A percentile compares a stretch with the other conserved stretches of the same genome.
phyloP scores from a whole-genome alignment of 768 basidiomycete genomes.

The Russula brevipes region DNA sequence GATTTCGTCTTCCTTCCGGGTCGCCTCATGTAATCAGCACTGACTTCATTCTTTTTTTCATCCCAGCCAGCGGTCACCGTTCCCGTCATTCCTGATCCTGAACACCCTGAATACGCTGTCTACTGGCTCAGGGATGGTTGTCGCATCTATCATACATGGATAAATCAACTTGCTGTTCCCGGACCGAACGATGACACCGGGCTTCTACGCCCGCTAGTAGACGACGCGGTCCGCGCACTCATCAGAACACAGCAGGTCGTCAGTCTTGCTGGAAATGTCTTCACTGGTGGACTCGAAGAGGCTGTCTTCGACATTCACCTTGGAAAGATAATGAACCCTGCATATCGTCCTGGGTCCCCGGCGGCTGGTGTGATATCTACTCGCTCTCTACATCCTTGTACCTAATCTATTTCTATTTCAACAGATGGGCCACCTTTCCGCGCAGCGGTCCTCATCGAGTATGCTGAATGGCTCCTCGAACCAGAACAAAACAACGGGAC shows the following conservation, averaged over 20 bases:
- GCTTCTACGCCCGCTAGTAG: conserved; percentile 10
- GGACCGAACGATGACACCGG: not conserved
- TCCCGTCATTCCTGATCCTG: not conserved
- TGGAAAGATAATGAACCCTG: not conserved
- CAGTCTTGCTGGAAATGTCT: conserved; percentile 17
- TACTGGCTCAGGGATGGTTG: conserved; percentile 17
- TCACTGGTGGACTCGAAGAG: conserved; percentile 14
- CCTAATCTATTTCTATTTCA: not conserved
- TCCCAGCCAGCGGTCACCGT: conserved; percentile 8
- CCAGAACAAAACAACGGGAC: conserved; percentile 12
- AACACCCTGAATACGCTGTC: not conserved
- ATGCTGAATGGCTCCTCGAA: conserved; percentile 17
- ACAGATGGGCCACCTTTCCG: conserved; percentile 15
- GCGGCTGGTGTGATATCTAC: conserved; percentile 7
- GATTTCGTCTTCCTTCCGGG: not conserved
- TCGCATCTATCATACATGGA: conserved; percentile 14
- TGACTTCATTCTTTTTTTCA: not conserved
- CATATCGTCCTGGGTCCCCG: conserved; percentile 4
- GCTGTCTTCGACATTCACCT: conserved; percentile 11
- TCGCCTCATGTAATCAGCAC: not conserved
- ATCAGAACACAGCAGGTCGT: conserved; percentile 16
- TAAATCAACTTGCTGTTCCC: conserved; percentile 7
- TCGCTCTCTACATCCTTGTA: not conserved
- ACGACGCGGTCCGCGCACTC: conserved; percentile 6
- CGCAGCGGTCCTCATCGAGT: conserved; percentile 9